Conservation (phyloP, 2,329 filamentous ascomycete species). For the Cadophora gregata region DNA sequence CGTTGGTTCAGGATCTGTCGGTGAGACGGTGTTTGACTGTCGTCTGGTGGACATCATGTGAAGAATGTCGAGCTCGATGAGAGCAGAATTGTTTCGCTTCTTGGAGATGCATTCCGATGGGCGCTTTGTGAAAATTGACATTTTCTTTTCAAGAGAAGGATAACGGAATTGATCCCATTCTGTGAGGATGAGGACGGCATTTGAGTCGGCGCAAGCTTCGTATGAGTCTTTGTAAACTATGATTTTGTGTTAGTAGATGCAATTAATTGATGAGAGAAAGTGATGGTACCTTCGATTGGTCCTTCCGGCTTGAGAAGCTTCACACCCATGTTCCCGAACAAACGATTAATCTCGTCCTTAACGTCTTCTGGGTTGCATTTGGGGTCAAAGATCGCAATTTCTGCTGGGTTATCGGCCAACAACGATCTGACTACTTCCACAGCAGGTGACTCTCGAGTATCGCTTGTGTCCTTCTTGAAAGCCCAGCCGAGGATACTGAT, state of each 20-base stretch:
- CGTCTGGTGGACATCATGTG: slow-evolving; percentile 14
- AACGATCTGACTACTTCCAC: slow-evolving; percentile 70
- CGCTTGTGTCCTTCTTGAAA: slow-evolving; percentile 80
- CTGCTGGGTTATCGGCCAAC: slow-evolving; percentile 65
- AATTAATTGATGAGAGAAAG: background rate
- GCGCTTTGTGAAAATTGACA: slow-evolving; percentile 4
- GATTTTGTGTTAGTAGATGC: background rate
- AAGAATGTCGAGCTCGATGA: slow-evolving; percentile 15
- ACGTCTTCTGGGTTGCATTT: slow-evolving; percentile 43
- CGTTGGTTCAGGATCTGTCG: background rate
- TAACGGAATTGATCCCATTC: slow-evolving; percentile 21
- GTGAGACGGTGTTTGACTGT: background rate
- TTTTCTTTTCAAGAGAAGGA: slow-evolving; percentile 11
- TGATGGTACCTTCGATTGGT: slow-evolving; percentile 19
- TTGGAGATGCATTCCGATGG: background rate
- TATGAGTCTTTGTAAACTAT: slow-evolving; percentile 16
- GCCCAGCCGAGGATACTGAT: slow-evolving; percentile 74
- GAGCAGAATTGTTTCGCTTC: background rate
- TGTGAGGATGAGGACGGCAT: slow-evolving; percentile 10
- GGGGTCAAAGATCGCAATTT: slow-evolving; percentile 73
- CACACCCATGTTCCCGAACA: slow-evolving; percentile 15
- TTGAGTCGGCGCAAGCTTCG: slow-evolving; percentile 16
- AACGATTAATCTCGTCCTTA: slow-evolving; percentile 14
- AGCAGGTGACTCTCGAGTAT: slow-evolving; percentile 73
- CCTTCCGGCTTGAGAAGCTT: slow-evolving; percentile 21